Conservation (phyloP, 1,139 yeast species). For the Saccharomyces uvarum region DNA sequence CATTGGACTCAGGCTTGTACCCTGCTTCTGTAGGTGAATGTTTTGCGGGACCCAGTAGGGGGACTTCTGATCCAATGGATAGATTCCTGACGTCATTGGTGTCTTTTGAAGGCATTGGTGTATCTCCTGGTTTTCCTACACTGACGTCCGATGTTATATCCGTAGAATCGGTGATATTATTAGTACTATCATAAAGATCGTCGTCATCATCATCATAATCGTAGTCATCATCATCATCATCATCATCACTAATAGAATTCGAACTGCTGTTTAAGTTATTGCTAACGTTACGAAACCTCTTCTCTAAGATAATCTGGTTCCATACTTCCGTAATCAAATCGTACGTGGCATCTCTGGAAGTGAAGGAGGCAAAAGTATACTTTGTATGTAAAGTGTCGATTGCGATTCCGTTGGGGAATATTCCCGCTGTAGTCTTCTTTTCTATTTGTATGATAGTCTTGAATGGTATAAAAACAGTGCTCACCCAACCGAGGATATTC, state of each 20-base stretch:
- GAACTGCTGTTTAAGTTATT: neutral
- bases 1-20: slow-evolving; percentile 48
- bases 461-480: slow-evolving; percentile 54
- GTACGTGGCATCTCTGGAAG: slow-evolving; percentile 60
- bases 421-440: slow-evolving; percentile 62
- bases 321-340: slow-evolving; percentile 56
- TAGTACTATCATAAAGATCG: slow-evolving; percentile 3
- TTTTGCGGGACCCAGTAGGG: slow-evolving; percentile 33
- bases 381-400: slow-evolving; percentile 64
- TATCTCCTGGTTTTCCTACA: neutral
- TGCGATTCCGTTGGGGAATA: slow-evolving; percentile 69
- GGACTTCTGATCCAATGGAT: slow-evolving; percentile 3
- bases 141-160: slow-evolving; percentile 23
- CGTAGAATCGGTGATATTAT: slow-evolving; percentile 9
- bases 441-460: slow-evolving; percentile 65
- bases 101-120: neutral
- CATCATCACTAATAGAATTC: slow-evolving; percentile 12
- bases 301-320: slow-evolving; percentile 36
- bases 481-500: slow-evolving; percentile 67
- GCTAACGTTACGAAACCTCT: slow-evolving; percentile 16
- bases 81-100: slow-evolving; percentile 7
- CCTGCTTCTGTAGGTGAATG: slow-evolving; percentile 49
- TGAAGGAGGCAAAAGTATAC: slow-evolving; percentile 64
- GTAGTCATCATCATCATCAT: slow-evolving; percentile 8
- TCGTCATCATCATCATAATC: slow-evolving; percentile 3